Evolutionary conservation across 202 grass and related monocot species (phyloP).

Genomic region (Cymbopogon flexuosus): DNA sequence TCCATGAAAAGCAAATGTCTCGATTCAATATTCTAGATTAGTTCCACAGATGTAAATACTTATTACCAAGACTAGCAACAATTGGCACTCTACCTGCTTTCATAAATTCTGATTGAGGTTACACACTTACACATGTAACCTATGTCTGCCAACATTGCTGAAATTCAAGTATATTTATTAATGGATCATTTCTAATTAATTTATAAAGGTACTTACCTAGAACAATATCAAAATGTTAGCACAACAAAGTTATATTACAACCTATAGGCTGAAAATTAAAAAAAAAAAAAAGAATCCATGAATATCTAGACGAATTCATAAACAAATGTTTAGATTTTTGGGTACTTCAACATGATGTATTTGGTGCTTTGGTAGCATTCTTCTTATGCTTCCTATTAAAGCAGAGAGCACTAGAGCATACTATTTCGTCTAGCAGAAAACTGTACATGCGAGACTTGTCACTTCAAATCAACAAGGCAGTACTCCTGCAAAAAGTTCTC

Average conservation of each 20-base stretch:
- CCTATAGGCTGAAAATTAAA: conserved; percentile 1
- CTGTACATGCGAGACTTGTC: not conserved
- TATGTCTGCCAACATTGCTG: not conserved
- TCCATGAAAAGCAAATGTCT: not conserved
- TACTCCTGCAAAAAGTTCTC: not conserved
- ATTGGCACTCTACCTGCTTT: not conserved
- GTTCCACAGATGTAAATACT: not conserved
- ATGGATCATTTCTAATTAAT: not conserved
- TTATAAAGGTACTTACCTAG: not conserved
- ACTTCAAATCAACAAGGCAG: not conserved
- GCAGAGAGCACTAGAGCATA: not conserved
- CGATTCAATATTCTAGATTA: not conserved
- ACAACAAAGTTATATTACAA: not conserved
- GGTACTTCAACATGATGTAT: not conserved
- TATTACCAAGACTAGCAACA: not conserved
- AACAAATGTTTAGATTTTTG: not conserved
- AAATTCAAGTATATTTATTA: conserved; percentile 1
- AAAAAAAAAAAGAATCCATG: not conserved
- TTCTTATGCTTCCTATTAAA: not conserved
- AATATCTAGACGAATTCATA: not conserved
- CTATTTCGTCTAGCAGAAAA: not conserved
- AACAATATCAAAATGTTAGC: not conserved
- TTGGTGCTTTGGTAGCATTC: not conserved
- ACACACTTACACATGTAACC: not conserved
- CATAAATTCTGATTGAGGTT: not conserved